phyloP scores from a whole-genome alignment of 2,329 filamentous ascomycete species.

The Reticulascus tulasneorum region DNA sequence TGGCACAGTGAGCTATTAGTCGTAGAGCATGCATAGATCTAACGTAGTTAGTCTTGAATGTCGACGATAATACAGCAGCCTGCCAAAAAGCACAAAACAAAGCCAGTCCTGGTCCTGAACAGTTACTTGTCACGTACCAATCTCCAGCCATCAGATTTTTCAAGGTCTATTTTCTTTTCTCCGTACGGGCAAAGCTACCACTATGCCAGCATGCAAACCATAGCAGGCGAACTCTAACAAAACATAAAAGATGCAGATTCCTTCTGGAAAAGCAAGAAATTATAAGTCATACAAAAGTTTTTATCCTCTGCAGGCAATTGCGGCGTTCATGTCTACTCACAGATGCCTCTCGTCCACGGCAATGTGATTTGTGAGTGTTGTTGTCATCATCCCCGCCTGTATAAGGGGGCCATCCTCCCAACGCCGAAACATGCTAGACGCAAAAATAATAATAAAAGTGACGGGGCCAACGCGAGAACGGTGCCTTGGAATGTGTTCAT shows the following conservation, averaged over 20 bases:
- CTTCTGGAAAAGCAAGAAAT: slow-evolving; percentile 13
- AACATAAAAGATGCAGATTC: slow-evolving; percentile 15
- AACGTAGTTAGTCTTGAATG: too few species aligned
- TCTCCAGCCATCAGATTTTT: too few species aligned
- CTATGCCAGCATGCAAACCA: slow-evolving; percentile 5
- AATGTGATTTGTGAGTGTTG: slow-evolving; percentile 8
- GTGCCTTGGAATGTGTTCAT: slow-evolving; percentile 10
- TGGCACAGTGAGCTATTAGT: too few species aligned
- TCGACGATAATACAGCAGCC: too few species aligned
- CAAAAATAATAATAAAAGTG: slow-evolving; percentile 5
- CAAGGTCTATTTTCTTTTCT: slow-evolving; percentile 10
- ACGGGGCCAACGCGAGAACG: slow-evolving; percentile 7
- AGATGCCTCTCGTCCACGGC: slow-evolving; percentile 6
- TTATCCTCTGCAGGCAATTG: slow-evolving; percentile 4
- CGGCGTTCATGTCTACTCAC: slow-evolving; percentile 6
- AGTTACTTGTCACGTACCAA: too few species aligned
- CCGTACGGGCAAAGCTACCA: slow-evolving; percentile 8
- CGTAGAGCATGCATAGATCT: too few species aligned
- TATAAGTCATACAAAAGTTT: slow-evolving; percentile 14
- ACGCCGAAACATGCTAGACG: slow-evolving; percentile 14
- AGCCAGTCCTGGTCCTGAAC: too few species aligned
- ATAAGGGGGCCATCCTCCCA: slow-evolving; percentile 9
- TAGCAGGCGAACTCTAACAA: slow-evolving; percentile 12
- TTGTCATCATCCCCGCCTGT: slow-evolving; percentile 6
- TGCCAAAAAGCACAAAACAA: too few species aligned